Evolutionary conservation across 139 green algal species (phyloP).

Genomic region (Chlamydomonas sp.): DNA sequence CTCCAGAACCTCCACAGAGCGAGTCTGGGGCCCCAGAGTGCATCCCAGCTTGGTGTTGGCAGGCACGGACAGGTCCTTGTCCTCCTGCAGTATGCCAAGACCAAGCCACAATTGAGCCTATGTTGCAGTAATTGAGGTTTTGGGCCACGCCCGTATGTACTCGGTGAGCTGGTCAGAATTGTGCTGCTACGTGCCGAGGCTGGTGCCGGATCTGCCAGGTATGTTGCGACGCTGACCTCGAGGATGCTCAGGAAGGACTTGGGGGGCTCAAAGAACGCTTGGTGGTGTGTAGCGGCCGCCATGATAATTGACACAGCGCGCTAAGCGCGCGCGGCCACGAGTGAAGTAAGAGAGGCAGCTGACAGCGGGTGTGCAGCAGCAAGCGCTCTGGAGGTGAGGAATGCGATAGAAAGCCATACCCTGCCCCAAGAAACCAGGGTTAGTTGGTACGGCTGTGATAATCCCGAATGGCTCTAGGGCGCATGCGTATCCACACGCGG

Average conservation of each 20-base stretch:
- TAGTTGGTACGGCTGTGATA: too few species aligned
- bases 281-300: not conserved
- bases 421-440: too few species aligned
- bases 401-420: too few species aligned
- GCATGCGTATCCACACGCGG: too few species aligned
- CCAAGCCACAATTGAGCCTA: not conserved
- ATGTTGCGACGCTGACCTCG: not conserved
- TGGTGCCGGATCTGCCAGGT: not conserved
- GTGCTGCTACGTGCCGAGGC: not conserved
- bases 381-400: too few species aligned
- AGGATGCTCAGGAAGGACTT: conserved; percentile 10
- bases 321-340: too few species aligned
- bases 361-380: too few species aligned
- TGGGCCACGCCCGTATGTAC: not conserved
- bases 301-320: too few species aligned
- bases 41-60: conserved; percentile 64
- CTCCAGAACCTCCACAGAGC: conserved; percentile 68
- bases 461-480: too few species aligned
- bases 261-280: conserved; percentile 23
- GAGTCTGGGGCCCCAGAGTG: conserved; percentile 80
- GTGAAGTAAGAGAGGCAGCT: too few species aligned
- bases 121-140: not conserved
- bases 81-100: not conserved
- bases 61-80: conserved; percentile 24
- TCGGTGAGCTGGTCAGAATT: not conserved